phyloP scores from a whole-genome alignment of 148 eudicot genomes.

The Beta vulgaris region DNA sequence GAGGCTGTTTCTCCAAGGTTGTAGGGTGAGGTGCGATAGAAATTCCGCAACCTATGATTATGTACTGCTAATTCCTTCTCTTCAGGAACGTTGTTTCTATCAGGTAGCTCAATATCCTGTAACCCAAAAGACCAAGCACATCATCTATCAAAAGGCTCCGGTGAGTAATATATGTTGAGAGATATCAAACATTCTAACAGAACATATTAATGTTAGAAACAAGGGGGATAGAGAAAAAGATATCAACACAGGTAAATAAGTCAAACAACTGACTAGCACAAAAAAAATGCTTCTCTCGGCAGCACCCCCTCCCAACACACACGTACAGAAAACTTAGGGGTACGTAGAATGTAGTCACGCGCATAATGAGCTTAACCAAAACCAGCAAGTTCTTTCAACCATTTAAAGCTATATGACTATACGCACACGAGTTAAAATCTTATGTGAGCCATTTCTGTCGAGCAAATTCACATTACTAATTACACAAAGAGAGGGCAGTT shows the following conservation, averaged over 20 bases:
- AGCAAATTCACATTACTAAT: not conserved
- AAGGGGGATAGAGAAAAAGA: not conserved
- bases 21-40: slow-evolving; percentile 22
- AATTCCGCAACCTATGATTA: slow-evolving; percentile 4
- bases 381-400: no score
- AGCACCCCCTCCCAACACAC: no score
- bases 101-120: slow-evolving; percentile 31
- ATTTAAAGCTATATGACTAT: no score
- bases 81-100: slow-evolving; percentile 9
- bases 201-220: not conserved
- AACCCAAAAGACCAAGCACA: not conserved
- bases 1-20: slow-evolving; percentile 21
- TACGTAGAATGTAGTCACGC: not conserved
- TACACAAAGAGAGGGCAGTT: not conserved
- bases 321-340: no score
- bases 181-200: no score
- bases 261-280: no score
- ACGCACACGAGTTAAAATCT: not conserved
- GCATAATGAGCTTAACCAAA: not conserved
- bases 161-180: not conserved
- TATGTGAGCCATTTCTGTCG: not conserved
- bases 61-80: slow-evolving; percentile 10
- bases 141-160: not conserved
- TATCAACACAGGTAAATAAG: not conserved
- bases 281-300: no score